Conservation (phyloP, 2,329 filamentous ascomycete species). For the Furcasterigmium furcatum region DNA sequence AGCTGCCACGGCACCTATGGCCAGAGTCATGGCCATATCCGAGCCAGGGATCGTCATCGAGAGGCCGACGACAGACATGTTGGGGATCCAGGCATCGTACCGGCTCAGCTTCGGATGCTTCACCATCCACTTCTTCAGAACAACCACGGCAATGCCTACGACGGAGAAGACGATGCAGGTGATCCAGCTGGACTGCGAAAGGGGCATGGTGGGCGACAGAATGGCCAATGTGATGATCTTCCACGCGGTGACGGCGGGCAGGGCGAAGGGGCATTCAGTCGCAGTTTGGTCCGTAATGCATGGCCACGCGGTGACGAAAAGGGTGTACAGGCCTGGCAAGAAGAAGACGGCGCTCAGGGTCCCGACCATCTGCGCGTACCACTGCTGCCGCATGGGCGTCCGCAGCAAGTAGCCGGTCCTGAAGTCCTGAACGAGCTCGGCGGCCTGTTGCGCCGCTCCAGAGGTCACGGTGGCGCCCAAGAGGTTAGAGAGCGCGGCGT, state of each 20-base stretch:
- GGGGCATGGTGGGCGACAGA: not conserved
- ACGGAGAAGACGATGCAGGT: not conserved
- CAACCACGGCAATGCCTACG: not conserved
- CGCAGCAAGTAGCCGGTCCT: not conserved
- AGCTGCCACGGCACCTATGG: not conserved
- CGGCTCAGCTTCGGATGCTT: not conserved
- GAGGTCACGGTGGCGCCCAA: not conserved
- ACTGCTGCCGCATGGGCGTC: not conserved
- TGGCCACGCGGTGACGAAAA: conserved; percentile 1
- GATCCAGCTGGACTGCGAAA: not conserved
- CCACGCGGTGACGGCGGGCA: not conserved
- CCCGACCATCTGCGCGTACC: not conserved
- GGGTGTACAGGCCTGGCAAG: not conserved
- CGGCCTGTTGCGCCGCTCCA: not conserved
- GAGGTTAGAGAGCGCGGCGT: not conserved
- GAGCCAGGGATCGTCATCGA: not conserved
- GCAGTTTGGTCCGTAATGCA: not conserved
- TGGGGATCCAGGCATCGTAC: not conserved
- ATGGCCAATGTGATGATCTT: not conserved
- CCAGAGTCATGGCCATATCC: not conserved
- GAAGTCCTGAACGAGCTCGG: not conserved
- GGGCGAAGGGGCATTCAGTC: not conserved
- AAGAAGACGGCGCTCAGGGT: not conserved
- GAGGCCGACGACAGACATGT: not conserved
- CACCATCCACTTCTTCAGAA: not conserved